Evolutionary conservation across 345 rosid genomes (phyloP), one percentile per base, ranked within the genome.

Genomic region (Eutrema heterophyllum): DNA sequence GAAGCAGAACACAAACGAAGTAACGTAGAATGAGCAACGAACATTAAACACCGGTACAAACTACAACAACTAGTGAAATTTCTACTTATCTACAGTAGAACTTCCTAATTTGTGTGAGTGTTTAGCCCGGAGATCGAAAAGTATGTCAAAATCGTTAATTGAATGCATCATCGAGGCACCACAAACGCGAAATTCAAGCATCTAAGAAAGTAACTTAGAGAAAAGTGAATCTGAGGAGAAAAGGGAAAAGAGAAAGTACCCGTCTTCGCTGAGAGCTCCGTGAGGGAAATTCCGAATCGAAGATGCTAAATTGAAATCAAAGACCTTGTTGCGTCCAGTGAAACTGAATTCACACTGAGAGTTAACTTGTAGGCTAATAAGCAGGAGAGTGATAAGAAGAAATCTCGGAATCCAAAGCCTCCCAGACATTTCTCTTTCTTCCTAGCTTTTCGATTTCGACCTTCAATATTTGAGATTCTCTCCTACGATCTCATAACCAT

Each of bases 211-310:
- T 43, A 68, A 45, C 45, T 74, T 75, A 77, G 76, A 78, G 72
- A 74, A 53, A 35, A 58, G 9, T 55, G 56, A 45, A 45, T 68
- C 63, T 18, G 50, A 65, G 67, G 26, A 77, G 76, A 71, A 46
- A 26, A 4, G 4, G 68, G 52, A 15, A 29, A 54, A 52, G 33
- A 52, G 67, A 36, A 41, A 67, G 80, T 86, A 90, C 99, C 98
- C 98, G 80, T 95, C 99, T 85, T 95, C 99, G 83, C 97, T 92
- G 79, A 88, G 97, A 59, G 80, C 83, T 29, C 98, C 99, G 27
- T 92, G 98, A 71, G 99, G 98, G 27, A 74, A 87, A 5, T 78
- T 83, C 0, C 85, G 82, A 50, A 85, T 65, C 52, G 94, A 85
- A 75, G 97, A 83, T 9, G 86, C 81, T 86, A 95, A 81, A 83